phyloP scores from a whole-genome alignment of 768 basidiomycete genomes.

The Phanerochaete carnosa region DNA sequence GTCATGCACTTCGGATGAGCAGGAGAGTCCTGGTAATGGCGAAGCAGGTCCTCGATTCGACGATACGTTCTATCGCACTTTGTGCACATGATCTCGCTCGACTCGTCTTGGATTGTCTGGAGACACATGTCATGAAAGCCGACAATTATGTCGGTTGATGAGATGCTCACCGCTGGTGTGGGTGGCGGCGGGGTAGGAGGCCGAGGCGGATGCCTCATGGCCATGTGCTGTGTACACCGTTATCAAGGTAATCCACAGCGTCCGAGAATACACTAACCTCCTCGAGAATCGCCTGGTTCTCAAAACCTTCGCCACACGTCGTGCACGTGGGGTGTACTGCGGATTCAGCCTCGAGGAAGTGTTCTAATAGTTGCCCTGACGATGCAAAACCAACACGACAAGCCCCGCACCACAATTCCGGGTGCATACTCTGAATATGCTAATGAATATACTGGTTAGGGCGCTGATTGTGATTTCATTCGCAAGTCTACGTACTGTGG shows the following conservation, averaged over 20 bases:
- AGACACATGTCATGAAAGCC: background rate
- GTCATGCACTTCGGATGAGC: constrained; percentile 9
- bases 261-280: constrained; percentile 9
- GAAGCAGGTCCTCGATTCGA: background rate
- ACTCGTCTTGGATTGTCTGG: background rate
- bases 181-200: constrained; percentile 8
- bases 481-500: background rate
- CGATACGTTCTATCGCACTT: constrained; percentile 6
- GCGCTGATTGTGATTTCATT: background rate
- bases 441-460: background rate
- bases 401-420: constrained; percentile 6
- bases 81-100: background rate
- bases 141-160: too few relatives aligned
- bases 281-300: constrained; percentile 10
- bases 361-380: background rate
- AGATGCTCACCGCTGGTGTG: background rate
- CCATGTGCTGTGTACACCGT: constrained; percentile 1
- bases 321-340: constrained; percentile 20
- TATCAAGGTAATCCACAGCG: background rate
- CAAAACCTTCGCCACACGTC: constrained; percentile 19
- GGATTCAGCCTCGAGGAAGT: constrained; percentile 7
- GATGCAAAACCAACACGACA: constrained; percentile 9
- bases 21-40: constrained; percentile 6
- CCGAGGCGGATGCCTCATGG: background rate
- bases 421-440: constrained; percentile 5